A percentile compares a stretch with the other conserved stretches of the same genome.
Evolutionary conservation across 345 rosid genomes (phyloP).

Genomic region (Dipteronia sinensis): DNA sequence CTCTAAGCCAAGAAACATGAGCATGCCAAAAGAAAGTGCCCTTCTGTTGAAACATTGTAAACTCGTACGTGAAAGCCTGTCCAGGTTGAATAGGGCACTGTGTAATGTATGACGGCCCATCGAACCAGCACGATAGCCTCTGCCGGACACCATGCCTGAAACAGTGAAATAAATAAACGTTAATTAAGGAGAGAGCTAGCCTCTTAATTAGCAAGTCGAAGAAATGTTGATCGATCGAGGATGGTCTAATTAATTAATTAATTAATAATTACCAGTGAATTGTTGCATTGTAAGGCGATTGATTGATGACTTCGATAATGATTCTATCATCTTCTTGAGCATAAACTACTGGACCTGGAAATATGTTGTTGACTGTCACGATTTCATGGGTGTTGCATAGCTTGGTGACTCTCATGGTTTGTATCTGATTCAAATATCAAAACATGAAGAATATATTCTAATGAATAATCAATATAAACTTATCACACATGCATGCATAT

Average conservation of each 20-base stretch:
- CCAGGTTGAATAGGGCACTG: slow-evolving; percentile 87
- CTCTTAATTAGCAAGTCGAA: no score
- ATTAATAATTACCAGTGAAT: slow-evolving; percentile 66
- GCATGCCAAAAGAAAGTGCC: slow-evolving; percentile 91
- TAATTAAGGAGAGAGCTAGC: no score
- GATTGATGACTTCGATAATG: slow-evolving; percentile 65
- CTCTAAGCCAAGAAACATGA: slow-evolving; percentile 88
- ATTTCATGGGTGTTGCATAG: slow-evolving; percentile 66
- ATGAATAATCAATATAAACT: not conserved
- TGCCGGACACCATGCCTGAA: slow-evolving; percentile 90
- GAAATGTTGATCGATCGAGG: not conserved
- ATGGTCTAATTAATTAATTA: not conserved
- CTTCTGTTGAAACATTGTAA: slow-evolving; percentile 67
- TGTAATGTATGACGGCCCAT: slow-evolving; percentile 87
- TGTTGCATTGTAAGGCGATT: slow-evolving; percentile 73
- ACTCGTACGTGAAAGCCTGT: slow-evolving; percentile 70
- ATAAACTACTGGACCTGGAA: slow-evolving; percentile 73
- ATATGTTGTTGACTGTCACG: slow-evolving; percentile 65
- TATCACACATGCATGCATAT: not conserved
- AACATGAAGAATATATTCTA: not conserved
- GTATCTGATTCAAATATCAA: slow-evolving; percentile 42
- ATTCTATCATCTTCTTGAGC: slow-evolving; percentile 79
- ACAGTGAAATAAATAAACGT: not conserved
- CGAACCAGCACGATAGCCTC: slow-evolving; percentile 80
- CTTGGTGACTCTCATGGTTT: slow-evolving; percentile 55